phyloP scores from a whole-genome alignment of 73 alveolate species.

The Stentor coeruleus region DNA sequence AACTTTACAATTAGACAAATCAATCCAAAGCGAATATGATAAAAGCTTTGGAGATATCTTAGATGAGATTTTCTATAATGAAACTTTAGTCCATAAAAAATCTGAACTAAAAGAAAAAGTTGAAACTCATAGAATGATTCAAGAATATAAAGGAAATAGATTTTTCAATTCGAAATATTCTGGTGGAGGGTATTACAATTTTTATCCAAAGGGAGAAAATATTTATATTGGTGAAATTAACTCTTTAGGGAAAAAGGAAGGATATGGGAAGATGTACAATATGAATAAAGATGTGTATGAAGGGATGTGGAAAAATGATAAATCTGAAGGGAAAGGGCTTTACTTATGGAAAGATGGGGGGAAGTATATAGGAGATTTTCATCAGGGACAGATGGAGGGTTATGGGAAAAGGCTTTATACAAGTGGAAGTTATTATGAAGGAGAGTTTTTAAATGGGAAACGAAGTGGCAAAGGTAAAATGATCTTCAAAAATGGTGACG shows the following conservation, averaged over 20 bases:
- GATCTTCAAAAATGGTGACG: background rate
- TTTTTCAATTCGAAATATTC: background rate
- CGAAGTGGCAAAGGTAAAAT: conserved; percentile 39
- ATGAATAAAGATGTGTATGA: conserved; percentile 82
- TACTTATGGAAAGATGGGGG: conserved; percentile 75
- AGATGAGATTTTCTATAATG: background rate
- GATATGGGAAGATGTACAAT: conserved; percentile 53
- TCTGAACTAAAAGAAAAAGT: background rate
- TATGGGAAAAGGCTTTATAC: conserved; percentile 25
- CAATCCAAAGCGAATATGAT: background rate
- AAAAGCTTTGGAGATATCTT: background rate
- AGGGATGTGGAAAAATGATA: conserved; percentile 86
- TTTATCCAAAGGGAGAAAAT: background rate
- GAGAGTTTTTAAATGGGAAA: conserved; percentile 32
- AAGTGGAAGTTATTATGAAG: conserved; percentile 26
- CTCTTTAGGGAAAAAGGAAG: conserved; percentile 50
- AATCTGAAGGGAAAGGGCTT: conserved; percentile 84
- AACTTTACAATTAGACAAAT: background rate
- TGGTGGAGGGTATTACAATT: background rate
- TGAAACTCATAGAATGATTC: background rate
- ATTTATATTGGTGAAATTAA: conserved; percentile 43
- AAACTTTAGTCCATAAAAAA: background rate
- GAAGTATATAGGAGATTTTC: conserved; percentile 84
- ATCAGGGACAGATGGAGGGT: conserved; percentile 55
- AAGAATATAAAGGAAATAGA: background rate